Evolutionary conservation across 2,329 filamentous ascomycete genomes (phyloP).

Genomic region (Gliomastix tumulicola): DNA sequence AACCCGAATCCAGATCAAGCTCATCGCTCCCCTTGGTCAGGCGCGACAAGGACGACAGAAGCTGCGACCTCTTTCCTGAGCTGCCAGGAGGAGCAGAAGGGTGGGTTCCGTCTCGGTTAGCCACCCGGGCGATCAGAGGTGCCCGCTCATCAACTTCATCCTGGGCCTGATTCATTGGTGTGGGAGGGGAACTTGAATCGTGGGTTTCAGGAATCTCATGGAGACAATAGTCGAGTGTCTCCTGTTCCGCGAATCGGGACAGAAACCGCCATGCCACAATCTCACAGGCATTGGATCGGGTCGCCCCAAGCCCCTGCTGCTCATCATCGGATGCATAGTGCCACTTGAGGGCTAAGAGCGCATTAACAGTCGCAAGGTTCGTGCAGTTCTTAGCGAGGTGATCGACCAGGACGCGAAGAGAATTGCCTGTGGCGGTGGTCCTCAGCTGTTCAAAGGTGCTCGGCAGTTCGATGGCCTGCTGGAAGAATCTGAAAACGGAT

Average conservation of each 20-base stretch:
- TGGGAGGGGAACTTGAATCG: no score
- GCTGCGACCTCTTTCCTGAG: slow-evolving; percentile 35
- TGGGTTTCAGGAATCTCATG: slow-evolving; percentile 54
- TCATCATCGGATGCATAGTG: slow-evolving; percentile 61
- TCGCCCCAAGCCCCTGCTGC: slow-evolving; percentile 58
- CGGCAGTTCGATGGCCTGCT: slow-evolving; percentile 54
- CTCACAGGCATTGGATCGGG: slow-evolving; percentile 68
- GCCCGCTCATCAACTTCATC: slow-evolving; percentile 40
- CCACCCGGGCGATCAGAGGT: no score
- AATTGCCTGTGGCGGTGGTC: slow-evolving; percentile 56
- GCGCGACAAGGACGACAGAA: slow-evolving; percentile 47
- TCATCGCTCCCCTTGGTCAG: slow-evolving; percentile 35
- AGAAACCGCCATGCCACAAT: slow-evolving; percentile 77
- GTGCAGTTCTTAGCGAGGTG: slow-evolving; percentile 56
- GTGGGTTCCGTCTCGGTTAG: no score
- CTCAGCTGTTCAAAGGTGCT: slow-evolving; percentile 70
- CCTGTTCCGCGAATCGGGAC: slow-evolving; percentile 61
- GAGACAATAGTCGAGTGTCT: slow-evolving; percentile 67
- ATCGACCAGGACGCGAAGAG: slow-evolving; percentile 50
- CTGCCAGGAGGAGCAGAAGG: slow-evolving; percentile 32
- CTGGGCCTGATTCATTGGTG: slow-evolving; percentile 13
- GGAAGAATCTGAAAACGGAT: slow-evolving; percentile 62
- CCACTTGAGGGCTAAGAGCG: slow-evolving; percentile 66
- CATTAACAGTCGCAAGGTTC: slow-evolving; percentile 65
- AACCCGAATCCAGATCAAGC: slow-evolving; percentile 35